phyloP scores from a whole-genome alignment of 331 rosid species.

The Quercus lobata region DNA sequence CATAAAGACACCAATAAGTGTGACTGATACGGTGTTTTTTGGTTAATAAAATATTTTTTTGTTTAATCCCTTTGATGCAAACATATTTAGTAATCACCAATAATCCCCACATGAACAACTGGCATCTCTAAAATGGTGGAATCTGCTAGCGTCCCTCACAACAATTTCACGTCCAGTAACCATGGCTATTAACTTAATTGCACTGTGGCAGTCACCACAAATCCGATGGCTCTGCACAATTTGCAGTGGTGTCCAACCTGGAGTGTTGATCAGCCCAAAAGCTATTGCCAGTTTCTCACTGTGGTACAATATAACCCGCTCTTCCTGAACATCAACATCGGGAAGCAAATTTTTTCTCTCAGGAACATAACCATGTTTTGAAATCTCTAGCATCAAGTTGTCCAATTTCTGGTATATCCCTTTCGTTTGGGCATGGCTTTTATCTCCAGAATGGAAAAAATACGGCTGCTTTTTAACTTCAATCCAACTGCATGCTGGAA shows the following conservation, averaged over 20 bases:
- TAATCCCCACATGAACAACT: conserved; percentile 83
- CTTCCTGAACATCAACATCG: conserved; percentile 76
- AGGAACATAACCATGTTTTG: conserved; percentile 44
- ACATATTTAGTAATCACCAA: conserved; percentile 48
- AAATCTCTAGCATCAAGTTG: conserved; percentile 56
- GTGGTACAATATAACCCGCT: conserved; percentile 44
- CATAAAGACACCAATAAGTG: no score
- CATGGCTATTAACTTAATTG: conserved; percentile 62
- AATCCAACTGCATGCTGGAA: conserved; percentile 64
- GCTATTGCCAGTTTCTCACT: conserved; percentile 83
- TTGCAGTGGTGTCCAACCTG: conserved; percentile 61
- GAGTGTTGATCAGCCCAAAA: conserved; percentile 65
- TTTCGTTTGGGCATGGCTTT: conserved; percentile 38
- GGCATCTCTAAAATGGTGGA: conserved; percentile 83
- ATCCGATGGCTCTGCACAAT: conserved; percentile 76
- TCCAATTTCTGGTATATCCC: conserved; percentile 57
- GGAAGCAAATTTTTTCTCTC: conserved; percentile 54
- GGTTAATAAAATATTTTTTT: no score
- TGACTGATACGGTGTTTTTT: no score
- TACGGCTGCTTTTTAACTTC: conserved; percentile 57
- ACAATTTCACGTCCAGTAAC: conserved; percentile 71
- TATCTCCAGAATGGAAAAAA: conserved; percentile 61
- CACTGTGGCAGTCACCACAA: conserved; percentile 68
- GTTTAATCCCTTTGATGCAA: no score
- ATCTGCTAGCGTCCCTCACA: conserved; percentile 74